phyloP scores from a whole-genome alignment of 805 yeast species.

The Maudiozyma bulderi region DNA sequence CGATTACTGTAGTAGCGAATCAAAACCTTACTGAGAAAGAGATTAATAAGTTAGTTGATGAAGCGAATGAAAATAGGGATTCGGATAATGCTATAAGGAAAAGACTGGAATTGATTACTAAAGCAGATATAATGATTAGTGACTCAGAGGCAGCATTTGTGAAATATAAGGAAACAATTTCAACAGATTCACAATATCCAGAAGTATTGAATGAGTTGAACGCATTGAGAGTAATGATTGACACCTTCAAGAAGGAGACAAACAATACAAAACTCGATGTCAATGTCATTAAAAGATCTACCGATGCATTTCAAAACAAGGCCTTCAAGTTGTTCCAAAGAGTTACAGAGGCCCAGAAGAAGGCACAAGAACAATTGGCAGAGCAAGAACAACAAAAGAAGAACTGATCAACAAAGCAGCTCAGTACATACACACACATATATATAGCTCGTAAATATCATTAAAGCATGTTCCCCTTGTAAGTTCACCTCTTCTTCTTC shows the following conservation, averaged over 20 bases:
- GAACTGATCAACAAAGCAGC: background rate
- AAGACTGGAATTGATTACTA: conserved; percentile 59
- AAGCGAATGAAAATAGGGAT: conserved; percentile 54
- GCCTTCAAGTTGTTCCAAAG: conserved; percentile 26
- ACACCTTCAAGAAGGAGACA: conserved; percentile 44
- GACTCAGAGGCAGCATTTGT: conserved; percentile 79
- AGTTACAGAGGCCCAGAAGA: background rate
- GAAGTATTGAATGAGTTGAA: conserved; percentile 34
- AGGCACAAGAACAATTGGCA: background rate
- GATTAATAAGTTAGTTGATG: conserved; percentile 51
- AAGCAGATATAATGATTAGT: conserved; percentile 64
- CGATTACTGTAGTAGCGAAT: conserved; percentile 62
- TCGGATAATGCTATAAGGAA: conserved; percentile 50
- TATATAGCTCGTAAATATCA: too few relatives aligned
- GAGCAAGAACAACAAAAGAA: background rate
- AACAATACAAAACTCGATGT: conserved; percentile 38
- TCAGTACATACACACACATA: background rate
- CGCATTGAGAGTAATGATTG: conserved; percentile 29
- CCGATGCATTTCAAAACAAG: conserved; percentile 61
- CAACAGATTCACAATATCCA: conserved; percentile 38
- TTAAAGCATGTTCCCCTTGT: too few relatives aligned
- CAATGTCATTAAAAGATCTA: conserved; percentile 50
- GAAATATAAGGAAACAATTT: conserved; percentile 44
- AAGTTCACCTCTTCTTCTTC: too few relatives aligned
- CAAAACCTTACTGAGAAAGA: conserved; percentile 64